Base-by-base conservation (phyloP, 345 rosid genomes). In the Eucalyptus virginea region DNA sequence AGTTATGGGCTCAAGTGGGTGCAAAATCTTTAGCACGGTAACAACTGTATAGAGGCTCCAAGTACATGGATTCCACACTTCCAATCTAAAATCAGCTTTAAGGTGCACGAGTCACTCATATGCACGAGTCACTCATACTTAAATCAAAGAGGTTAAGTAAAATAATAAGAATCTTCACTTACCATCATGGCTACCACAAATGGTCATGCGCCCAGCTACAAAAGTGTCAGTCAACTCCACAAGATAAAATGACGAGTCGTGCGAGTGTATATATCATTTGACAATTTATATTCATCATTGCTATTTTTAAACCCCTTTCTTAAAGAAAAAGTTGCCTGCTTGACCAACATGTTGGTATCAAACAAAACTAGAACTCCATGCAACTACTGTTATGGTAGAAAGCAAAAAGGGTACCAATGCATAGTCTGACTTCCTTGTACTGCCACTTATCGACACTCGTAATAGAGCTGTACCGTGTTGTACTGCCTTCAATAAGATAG, bases 401-500 rank as follows among this genome's bases (percentile, higher is more conserved):
- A 19, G 45, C 52, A 77, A 89, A 89, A 67, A 88, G 0, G 86
- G 72, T 94, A 97, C 99, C 96, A 95, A 90, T 60, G 95, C 49
- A 91, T 96, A 96, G 91, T 95, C 98, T 77, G 98, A 94, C 93
- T 96, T 96, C 89, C 51, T 91, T 50, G 91, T 93, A 89, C 80
- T 90, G 87, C 81, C 87, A 86, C 91, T 91, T 87, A 94, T 92
- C 88, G 96, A 95, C 65, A 94, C 95, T 89, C 94, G 94, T 48
- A 96, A 90, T 51, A 97, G 97, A 92, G 98, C 96, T 92, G 92
- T 95, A 51, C 99, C 98, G 69, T 93, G 92, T 88, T 89, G 93
- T 86, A 93, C 77, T 88, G 95, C 99, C 99, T 96, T 89, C 91
- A 93, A 91, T 90, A 89, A 88, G 54, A 93, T 93, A 90, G 40